Percentiles rank a stretch among this genome's conserved stretches.
These are phyloP conservation scores for Phytophthora macrochlamydospora DNA, from an alignment of 352 stramenopile genomes.

Conservation along the genomic window DNA sequence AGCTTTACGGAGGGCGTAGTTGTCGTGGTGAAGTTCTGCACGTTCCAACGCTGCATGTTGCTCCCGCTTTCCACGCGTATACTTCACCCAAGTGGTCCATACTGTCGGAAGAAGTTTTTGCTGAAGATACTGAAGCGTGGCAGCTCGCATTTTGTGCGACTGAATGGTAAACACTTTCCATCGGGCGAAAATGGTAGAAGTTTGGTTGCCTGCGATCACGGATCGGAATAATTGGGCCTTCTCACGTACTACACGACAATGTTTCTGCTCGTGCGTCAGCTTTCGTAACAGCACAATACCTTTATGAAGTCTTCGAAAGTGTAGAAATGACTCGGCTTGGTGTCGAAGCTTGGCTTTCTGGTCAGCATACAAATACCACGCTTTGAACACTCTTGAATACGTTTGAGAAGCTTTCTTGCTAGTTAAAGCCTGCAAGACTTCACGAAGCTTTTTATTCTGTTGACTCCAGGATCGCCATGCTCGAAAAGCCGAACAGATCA, in stretches of 20 bases:
- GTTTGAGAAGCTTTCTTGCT: slow-evolving; percentile 24
- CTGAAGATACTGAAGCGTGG: slow-evolving; percentile 21
- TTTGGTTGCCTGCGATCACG: slow-evolving; percentile 15
- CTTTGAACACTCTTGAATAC: slow-evolving; percentile 12
- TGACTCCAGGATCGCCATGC: slow-evolving; percentile 49
- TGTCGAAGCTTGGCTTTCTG: slow-evolving; percentile 6
- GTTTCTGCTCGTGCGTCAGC: slow-evolving; percentile 7
- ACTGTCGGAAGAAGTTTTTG: slow-evolving; percentile 22
- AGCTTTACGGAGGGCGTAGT: slow-evolving; percentile 1
- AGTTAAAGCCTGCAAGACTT: slow-evolving; percentile 26
- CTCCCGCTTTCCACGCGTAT: slow-evolving; percentile 1
- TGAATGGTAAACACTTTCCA: slow-evolving; percentile 27
- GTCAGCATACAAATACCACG: slow-evolving; percentile 27
- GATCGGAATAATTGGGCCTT: slow-evolving; percentile 32
- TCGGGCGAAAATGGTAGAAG: slow-evolving; percentile 19
- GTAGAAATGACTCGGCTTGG: slow-evolving; percentile 21
- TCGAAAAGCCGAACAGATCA: slow-evolving; percentile 63
- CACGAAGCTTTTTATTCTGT: slow-evolving; percentile 34
- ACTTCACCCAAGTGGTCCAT: too few species aligned
- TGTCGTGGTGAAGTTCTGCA: slow-evolving; percentile 19
- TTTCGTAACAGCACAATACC: slow-evolving; percentile 25
- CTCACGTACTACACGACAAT: slow-evolving; percentile 3
- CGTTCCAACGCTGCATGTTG: not conserved
- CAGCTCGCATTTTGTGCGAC: slow-evolving; percentile 25
- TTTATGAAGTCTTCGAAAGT: slow-evolving; percentile 23